These are phyloP conservation scores for Cyclostephanos tholiformis DNA, from an alignment of 108 stramenopile genomes.

Conservation along the genomic window DNA sequence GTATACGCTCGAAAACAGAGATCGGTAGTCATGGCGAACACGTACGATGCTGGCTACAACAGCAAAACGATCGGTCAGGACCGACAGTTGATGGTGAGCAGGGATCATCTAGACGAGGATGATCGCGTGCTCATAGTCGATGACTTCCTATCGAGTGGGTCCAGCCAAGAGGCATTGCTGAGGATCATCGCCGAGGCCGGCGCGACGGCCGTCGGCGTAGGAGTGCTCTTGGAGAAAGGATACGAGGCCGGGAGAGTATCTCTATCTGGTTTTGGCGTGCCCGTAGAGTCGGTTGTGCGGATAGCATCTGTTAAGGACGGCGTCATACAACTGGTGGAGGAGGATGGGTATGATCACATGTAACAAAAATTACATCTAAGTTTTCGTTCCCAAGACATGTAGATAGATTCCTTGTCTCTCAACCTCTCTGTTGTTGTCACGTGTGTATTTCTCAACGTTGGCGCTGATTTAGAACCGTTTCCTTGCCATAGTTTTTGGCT, in stretches of 20 bases:
- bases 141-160: constrained; percentile 88
- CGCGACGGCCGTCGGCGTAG: constrained; percentile 81
- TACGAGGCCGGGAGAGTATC: constrained; percentile 82
- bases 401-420: no score
- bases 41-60: constrained; percentile 74
- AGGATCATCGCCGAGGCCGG: constrained; percentile 80
- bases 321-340: constrained; percentile 74
- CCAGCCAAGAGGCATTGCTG: constrained; percentile 85
- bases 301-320: constrained; percentile 76
- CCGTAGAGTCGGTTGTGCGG: constrained; percentile 69
- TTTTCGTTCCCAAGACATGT: no score
- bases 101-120: constrained; percentile 67
- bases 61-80: constrained; percentile 82
- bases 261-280: constrained; percentile 78
- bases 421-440: no score
- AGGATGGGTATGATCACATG: constrained; percentile 79
- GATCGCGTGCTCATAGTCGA: constrained; percentile 90
- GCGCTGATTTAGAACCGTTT: no score
- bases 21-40: constrained; percentile 87
- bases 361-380: constrained; percentile 12
- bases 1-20: constrained; percentile 91
- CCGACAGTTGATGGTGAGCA: constrained; percentile 81
- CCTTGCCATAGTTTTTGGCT: no score
- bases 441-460: no score
- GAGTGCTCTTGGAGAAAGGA: constrained; percentile 82